Base-by-base conservation (phyloP, 164 flowering plant species). In the Magnolia changhungtana region DNA sequence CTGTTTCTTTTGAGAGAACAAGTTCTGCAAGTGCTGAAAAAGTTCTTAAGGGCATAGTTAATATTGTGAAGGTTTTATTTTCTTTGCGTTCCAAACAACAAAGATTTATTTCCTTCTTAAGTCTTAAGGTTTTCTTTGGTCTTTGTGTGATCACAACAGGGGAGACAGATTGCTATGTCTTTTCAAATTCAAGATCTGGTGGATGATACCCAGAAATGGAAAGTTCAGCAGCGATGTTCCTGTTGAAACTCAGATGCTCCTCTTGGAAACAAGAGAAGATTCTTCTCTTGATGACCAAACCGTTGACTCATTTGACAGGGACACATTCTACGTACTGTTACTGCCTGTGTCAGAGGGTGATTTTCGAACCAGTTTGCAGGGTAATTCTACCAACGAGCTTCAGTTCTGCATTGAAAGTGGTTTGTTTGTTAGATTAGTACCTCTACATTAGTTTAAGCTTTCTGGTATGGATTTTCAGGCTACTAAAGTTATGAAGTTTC, bases 131-230 rank as follows among this genome's bases (percentile, higher is more conserved):
- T 77, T 18, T 61, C n/a, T n/a, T 63, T 45, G 37, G n/a, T 8
- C 10, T 24, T 37, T 63, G 1, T 31, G 6, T 69, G 55, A 11
- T 3, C 21, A 78, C 49, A 75, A 64, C 86, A 91, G 97, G 86
- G 86, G 81, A 63, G 83, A 64, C 85, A 86, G 83, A 81, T 84
- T 86, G 70, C 8, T 92, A 80, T 82, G 86, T 71, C 86, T 89
- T 6, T 91, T 85, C 71, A 85, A 89, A 76, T 82, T 80, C 78
- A 93, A 91, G 75, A 84, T 91, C 18, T 90, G 98, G 95, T 91
- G 96, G 98, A 91, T 91, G 98, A 87, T 88, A 80, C 98, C 93
- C 2, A 73, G 87, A 1, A 78, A 84, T 14, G 96, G 93, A 71
- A 80, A 81, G 68, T 80, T 83, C 0, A 89, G 85, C 0, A 79